Conservation (phyloP, 345 rosid genomes). For the Nephelium lappaceum region DNA sequence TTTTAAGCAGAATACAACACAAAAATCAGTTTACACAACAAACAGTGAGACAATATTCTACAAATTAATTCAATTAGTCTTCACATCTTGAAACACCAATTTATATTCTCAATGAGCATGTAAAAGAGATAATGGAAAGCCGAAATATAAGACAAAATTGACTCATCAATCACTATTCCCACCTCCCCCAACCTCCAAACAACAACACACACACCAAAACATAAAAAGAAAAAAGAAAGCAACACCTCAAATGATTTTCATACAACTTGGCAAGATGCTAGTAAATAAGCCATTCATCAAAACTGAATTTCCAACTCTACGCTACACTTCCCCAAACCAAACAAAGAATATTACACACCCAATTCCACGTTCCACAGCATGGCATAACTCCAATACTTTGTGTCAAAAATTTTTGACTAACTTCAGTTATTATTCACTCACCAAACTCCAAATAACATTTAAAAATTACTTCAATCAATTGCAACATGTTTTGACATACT, state of each 20-base stretch:
- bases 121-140: background rate
- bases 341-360: background rate
- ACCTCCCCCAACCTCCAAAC: too few relatives aligned
- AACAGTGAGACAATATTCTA: background rate
- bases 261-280: background rate
- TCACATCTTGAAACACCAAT: background rate
- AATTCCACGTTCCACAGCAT: background rate
- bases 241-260: slow-evolving; percentile 4
- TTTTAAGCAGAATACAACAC: slow-evolving; percentile 1
- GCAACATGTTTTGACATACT: background rate
- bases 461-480: background rate
- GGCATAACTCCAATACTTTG: background rate
- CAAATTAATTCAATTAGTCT: background rate
- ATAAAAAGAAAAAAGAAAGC: background rate
- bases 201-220: background rate
- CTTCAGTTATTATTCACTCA: background rate
- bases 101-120: background rate
- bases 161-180: too few relatives aligned
- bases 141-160: background rate
- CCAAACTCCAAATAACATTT: background rate
- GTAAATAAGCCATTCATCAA: background rate
- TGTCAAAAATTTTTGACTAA: background rate
- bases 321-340: background rate
- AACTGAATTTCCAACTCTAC: background rate
- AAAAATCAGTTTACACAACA: background rate